Evolutionary conservation across 495 filamentous ascomycete species (phyloP).

Genomic region (Penicillium psychrofluorescens): DNA sequence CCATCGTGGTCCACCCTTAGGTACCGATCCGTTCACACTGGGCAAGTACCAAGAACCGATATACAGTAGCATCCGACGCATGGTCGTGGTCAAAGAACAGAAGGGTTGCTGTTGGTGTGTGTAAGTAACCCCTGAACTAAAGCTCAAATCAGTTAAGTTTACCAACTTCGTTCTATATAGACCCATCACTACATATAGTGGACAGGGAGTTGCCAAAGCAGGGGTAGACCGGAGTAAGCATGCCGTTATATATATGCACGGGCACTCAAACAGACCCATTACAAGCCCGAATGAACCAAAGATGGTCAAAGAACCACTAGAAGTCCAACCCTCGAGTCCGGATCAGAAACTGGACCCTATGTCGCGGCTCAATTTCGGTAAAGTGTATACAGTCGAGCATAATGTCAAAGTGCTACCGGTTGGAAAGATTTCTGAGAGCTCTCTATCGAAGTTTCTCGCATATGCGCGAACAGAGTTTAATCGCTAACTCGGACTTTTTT

Average conservation of each 20-base stretch:
- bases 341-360: conserved; percentile 24
- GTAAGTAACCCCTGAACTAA: conserved; percentile 8
- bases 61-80: conserved; percentile 24
- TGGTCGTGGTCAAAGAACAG: conserved; percentile 21
- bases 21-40: neutral
- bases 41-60: conserved; percentile 17
- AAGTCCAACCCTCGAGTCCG: conserved; percentile 13
- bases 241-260: conserved; percentile 28
- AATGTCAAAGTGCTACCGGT: conserved; percentile 35
- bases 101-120: conserved; percentile 22
- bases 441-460: conserved; percentile 15
- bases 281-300: conserved; percentile 7
- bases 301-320: conserved; percentile 26
- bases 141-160: too few species aligned
- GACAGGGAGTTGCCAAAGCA: conserved; percentile 24
- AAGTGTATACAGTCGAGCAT: conserved; percentile 42
- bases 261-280: neutral
- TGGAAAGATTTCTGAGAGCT: conserved; percentile 19
- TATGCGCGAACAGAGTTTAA: conserved; percentile 13
- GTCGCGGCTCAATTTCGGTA: conserved; percentile 41
- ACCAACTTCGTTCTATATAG: conserved; percentile 1
- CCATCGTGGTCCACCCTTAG: conserved; percentile 1
- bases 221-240: conserved; percentile 25
- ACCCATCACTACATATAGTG: conserved; percentile 30
- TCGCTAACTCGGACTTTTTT: neutral